phyloP scores from a whole-genome alignment of 225 moss, liverwort and hornwort genomes.

The Sphagnum contortum region DNA sequence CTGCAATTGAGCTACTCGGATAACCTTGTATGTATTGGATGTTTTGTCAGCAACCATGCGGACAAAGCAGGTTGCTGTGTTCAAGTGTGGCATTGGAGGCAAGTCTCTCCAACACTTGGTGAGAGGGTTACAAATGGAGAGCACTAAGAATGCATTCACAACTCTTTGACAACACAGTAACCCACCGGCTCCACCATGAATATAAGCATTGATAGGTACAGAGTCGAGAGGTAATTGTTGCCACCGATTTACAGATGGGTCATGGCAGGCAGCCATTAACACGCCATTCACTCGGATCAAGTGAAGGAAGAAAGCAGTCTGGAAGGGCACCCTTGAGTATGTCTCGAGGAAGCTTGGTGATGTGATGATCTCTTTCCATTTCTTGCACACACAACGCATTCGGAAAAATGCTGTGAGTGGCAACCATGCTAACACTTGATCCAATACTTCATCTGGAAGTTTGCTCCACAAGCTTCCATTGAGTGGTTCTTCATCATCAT shows the following conservation, averaged over 20 bases:
- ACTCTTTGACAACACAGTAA: slow-evolving; percentile 51
- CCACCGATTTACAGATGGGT: slow-evolving; percentile 42
- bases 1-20: slow-evolving; percentile 46
- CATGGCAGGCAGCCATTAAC: slow-evolving; percentile 51
- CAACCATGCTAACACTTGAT: slow-evolving; percentile 44
- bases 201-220: slow-evolving; percentile 52
- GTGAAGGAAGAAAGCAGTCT: slow-evolving; percentile 46
- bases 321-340: slow-evolving; percentile 49
- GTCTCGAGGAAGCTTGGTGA: slow-evolving; percentile 46
- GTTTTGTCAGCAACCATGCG: slow-evolving; percentile 23
- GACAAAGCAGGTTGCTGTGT: slow-evolving; percentile 50
- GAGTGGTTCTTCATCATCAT: slow-evolving; percentile 10
- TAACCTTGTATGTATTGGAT: slow-evolving; percentile 22
- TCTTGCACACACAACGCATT: slow-evolving; percentile 56
- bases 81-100: slow-evolving; percentile 50
- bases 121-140: slow-evolving; percentile 46
- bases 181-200: slow-evolving; percentile 45
- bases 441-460: slow-evolving; percentile 57
- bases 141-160: slow-evolving; percentile 40
- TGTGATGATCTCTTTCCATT: slow-evolving; percentile 48
- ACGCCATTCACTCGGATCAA: slow-evolving; percentile 44
- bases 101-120: slow-evolving; percentile 50
- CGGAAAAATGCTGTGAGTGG: slow-evolving; percentile 50
- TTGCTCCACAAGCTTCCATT: slow-evolving; percentile 41
- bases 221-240: slow-evolving; percentile 44